These are phyloP conservation scores for Candida gorgasii DNA, from an alignment of 805 yeast genomes.

Conservation along the genomic window DNA sequence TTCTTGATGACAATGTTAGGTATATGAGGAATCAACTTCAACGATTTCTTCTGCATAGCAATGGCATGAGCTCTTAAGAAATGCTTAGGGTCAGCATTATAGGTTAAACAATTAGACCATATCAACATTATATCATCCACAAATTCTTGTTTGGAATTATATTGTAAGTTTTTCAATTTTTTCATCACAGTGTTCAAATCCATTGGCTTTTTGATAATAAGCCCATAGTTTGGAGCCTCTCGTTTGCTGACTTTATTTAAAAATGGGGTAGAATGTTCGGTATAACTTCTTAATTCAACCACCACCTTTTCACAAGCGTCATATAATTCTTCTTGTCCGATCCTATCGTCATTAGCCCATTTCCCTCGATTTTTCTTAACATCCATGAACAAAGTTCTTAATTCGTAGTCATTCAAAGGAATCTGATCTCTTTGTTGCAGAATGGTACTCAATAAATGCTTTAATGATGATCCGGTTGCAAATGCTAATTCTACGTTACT, in stretches of 20 bases:
- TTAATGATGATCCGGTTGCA: slow-evolving; percentile 47
- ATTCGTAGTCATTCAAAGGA: slow-evolving; percentile 74
- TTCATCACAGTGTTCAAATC: slow-evolving; percentile 93
- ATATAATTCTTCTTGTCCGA: slow-evolving; percentile 96
- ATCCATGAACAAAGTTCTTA: slow-evolving; percentile 82
- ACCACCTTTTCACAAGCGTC: slow-evolving; percentile 98
- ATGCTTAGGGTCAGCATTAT: slow-evolving; percentile 93
- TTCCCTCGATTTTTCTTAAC: slow-evolving; percentile 94
- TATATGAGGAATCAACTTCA: slow-evolving; percentile 73
- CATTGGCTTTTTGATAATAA: slow-evolving; percentile 91
- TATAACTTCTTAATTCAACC: slow-evolving; percentile 81
- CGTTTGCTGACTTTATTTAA: slow-evolving; percentile 94
- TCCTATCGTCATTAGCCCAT: slow-evolving; percentile 94
- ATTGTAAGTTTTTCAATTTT: slow-evolving; percentile 79
- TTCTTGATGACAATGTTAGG: slow-evolving; percentile 85
- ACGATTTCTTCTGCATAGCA: slow-evolving; percentile 92
- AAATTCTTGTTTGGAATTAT: slow-evolving; percentile 81
- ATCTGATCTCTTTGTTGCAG: slow-evolving; percentile 79
- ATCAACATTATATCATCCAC: slow-evolving; percentile 94
- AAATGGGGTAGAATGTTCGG: slow-evolving; percentile 96
- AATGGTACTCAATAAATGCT: slow-evolving; percentile 76
- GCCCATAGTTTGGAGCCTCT: slow-evolving; percentile 96
- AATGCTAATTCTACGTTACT: slow-evolving; percentile 37
- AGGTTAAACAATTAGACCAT: slow-evolving; percentile 92
- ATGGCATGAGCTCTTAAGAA: slow-evolving; percentile 87